These are phyloP conservation scores for Aspergillus costaricaensis DNA, from an alignment of 2,329 filamentous ascomycete genomes.

Conservation along the genomic window DNA sequence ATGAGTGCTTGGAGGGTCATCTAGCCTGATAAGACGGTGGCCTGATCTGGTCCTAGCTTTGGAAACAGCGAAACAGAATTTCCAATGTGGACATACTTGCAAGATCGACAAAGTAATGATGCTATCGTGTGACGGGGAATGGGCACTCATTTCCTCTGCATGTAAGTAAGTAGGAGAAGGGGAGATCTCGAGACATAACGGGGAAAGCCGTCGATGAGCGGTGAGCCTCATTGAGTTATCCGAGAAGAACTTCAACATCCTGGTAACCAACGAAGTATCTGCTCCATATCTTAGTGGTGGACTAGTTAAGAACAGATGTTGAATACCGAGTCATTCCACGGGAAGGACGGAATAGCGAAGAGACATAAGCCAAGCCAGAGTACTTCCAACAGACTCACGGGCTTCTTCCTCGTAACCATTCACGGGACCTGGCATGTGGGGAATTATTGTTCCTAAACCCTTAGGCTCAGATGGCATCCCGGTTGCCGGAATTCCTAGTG, in stretches of 20 bases:
- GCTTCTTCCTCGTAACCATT: not conserved
- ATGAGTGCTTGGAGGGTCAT: too few species aligned
- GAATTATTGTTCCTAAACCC: constrained; percentile 10
- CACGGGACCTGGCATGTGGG: constrained; percentile 16
- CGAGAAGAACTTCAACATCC: not conserved
- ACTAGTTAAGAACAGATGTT: not conserved
- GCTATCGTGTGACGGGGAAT: too few species aligned
- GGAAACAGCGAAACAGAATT: too few species aligned
- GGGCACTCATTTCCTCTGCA: too few species aligned
- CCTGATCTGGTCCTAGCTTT: too few species aligned
- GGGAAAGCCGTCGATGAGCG: not conserved
- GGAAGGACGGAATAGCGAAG: not conserved
- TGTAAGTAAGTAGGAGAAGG: too few species aligned
- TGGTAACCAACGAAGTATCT: too few species aligned
- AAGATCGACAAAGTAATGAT: too few species aligned
- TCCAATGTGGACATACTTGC: too few species aligned
- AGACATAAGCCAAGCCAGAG: not conserved
- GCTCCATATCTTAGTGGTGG: too few species aligned
- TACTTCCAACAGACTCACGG: not conserved
- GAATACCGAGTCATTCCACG: not conserved
- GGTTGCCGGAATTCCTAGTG: constrained; percentile 19
- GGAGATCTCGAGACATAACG: not conserved
- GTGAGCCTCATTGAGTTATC: not conserved
- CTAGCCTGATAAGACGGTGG: too few species aligned
- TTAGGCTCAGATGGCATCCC: constrained; percentile 16